These are phyloP conservation scores for Melampsora americana DNA, from an alignment of 1,284 basidiomycete genomes.

Conservation along the genomic window DNA sequence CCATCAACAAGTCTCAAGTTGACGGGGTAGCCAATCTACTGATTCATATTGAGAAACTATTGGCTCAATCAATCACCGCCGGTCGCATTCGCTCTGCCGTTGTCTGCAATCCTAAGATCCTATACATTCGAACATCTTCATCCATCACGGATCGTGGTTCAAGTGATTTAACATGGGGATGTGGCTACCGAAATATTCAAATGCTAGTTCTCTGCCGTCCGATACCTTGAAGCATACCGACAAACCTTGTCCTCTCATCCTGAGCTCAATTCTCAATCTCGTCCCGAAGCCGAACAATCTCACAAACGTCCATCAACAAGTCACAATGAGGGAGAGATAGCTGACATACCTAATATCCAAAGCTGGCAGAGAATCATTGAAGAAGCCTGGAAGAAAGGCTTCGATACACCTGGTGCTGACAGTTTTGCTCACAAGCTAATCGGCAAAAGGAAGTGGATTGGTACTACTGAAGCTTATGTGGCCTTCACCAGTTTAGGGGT, in stretches of 20 bases:
- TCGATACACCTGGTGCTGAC: constrained; percentile 48
- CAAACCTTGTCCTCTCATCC: constrained; percentile 1
- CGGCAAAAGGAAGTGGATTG: constrained; percentile 50
- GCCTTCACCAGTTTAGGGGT: constrained; percentile 49
- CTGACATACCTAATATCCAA: constrained; percentile 48
- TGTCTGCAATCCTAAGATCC: background rate
- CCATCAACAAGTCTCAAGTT: background rate
- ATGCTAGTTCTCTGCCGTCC: constrained; percentile 50
- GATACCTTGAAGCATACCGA: constrained; percentile 1
- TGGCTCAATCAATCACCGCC: background rate
- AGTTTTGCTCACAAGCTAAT: constrained; percentile 48
- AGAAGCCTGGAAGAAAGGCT: constrained; percentile 49
- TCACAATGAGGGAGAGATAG: background rate
- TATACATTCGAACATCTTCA: constrained; percentile 10
- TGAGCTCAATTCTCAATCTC: background rate
- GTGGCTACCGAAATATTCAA: constrained; percentile 49
- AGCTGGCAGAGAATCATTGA: constrained; percentile 49
- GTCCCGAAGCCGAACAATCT: background rate
- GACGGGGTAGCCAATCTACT: background rate
- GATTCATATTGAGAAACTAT: background rate
- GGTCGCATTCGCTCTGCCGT: constrained; percentile 4
- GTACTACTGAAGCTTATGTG: constrained; percentile 51
- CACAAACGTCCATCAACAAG: background rate
- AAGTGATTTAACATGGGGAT: constrained; percentile 37
- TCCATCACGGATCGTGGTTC: background rate